Evolutionary conservation across 1,139 yeast genomes (phyloP).

Genomic region (Entelexis paramagnoliae): DNA sequence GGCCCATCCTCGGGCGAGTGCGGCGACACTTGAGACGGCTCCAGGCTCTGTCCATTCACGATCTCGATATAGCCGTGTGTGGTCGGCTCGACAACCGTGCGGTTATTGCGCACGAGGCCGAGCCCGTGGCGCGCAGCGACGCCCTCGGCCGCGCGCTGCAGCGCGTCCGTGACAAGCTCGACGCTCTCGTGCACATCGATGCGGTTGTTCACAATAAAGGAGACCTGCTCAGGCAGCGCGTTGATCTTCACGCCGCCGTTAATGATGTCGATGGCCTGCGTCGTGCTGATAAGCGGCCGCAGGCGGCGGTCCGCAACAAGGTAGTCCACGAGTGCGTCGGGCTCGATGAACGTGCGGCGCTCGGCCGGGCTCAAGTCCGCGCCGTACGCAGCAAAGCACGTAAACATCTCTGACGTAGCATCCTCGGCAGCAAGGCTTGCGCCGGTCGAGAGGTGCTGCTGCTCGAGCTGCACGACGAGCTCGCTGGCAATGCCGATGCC

Average conservation of each 20-base stretch:
- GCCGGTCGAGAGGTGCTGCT: constrained; percentile 8
- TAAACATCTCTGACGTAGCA: constrained; percentile 35
- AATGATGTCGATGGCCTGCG: constrained; percentile 64
- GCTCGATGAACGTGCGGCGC: constrained; percentile 20
- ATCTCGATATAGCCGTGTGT: constrained; percentile 15
- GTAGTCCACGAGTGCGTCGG: constrained; percentile 19
- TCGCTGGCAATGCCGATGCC: constrained; percentile 58
- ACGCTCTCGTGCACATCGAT: constrained; percentile 45
- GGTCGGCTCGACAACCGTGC: constrained; percentile 31
- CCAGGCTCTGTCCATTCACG: constrained; percentile 31
- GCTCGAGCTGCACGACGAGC: constrained; percentile 34
- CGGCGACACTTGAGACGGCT: constrained; percentile 45
- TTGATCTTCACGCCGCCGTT: constrained; percentile 63
- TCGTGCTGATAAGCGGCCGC: constrained; percentile 40
- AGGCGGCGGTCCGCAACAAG: constrained; percentile 15
- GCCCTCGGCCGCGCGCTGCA: constrained; percentile 33
- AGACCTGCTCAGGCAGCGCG: constrained; percentile 63
- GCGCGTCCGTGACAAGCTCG: constrained; percentile 37
- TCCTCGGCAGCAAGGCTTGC: constrained; percentile 21
- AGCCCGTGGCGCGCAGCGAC: constrained; percentile 40
- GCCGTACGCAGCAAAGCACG: constrained; percentile 28
- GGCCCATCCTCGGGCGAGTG: constrained; percentile 35
- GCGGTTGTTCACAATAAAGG: constrained; percentile 49
- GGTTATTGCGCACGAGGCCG: constrained; percentile 35
- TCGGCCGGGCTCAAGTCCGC: constrained; percentile 9